Evolutionary conservation across 805 yeast genomes (phyloP), one percentile per base, ranked within the genome.

Genomic region (Saccharomycopsis guyanensis): DNA sequence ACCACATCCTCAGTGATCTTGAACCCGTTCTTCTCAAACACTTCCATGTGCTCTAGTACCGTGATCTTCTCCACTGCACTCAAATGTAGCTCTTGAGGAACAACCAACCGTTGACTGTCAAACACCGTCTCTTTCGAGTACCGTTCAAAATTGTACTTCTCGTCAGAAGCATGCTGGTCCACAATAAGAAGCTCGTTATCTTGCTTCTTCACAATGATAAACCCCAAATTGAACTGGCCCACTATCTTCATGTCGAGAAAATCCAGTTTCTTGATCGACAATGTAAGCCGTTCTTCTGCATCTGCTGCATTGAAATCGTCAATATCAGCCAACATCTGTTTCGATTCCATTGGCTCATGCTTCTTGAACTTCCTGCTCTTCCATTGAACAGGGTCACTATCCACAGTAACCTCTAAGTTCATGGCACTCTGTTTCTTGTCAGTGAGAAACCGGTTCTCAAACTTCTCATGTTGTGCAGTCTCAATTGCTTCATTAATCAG

Each of bases 121-220:
- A 89, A 78, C 0, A 67, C 64, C 0, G 84, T 76, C 2, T 69
- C 70, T 15, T 66, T 61, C 54, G 76, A 80, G 13, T 84, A 63
- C 41, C 67, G 69, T 61, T 93, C 98, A 66, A 86, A 93, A 61
- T 93, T 93, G 66, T 58, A 87, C 55, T 89, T 93, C 58, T 93
- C 99, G 65, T 93, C 98, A 54, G 95, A 85, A 1, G 98, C 98
- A 66, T 93, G 99, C 62, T 93, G 99, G 61, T 93, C 99, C 40
- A 93, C 73, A 29, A 93, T 89, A 56, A 93, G 89, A 27, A 91
- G 56, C 57, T 87, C 87, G 2, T 59, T 59, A n/a, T 52, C 55
- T 2, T 60, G 58, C n/a, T 63, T 61, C 42, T 79, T 69, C 0
- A 86, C 93, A 16, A 89, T 59, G n/a, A 93, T 86, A 56, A 93